phyloP scores from a whole-genome alignment of 75 land plant species.

The Picea sitchensis region DNA sequence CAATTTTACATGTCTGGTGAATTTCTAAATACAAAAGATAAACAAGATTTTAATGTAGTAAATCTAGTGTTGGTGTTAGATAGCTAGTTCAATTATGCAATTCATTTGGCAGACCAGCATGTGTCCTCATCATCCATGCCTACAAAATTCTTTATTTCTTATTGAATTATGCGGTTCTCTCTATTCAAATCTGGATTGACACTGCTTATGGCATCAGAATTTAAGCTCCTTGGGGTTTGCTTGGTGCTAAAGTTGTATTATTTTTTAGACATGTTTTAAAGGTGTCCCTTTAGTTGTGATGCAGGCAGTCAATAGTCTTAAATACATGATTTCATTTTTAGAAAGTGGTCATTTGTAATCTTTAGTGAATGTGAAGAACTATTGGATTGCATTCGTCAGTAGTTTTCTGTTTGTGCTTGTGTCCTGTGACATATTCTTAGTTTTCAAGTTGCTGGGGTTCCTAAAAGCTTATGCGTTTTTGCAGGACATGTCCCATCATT shows the following conservation, averaged over 20 bases:
- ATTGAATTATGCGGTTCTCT: no score
- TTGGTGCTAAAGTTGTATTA: not conserved
- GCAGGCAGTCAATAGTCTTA: not conserved
- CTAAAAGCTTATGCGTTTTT: slow-evolving; percentile 1
- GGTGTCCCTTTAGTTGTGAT: not conserved
- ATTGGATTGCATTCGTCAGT: no score
- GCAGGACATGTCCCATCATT: slow-evolving; percentile 88
- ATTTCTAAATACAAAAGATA: not conserved
- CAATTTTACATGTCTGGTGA: not conserved
- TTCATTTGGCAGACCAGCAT: not conserved
- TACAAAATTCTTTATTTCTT: not conserved
- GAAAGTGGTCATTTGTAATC: not conserved
- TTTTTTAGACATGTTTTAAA: not conserved
- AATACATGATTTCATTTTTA: not conserved
- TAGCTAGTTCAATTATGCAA: not conserved
- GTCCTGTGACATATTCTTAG: not conserved
- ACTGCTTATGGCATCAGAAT: not conserved
- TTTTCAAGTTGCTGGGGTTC: not conserved
- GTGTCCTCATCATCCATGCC: not conserved
- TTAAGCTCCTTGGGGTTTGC: not conserved
- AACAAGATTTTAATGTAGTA: not conserved
- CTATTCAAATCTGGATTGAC: no score
- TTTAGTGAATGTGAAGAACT: not conserved
- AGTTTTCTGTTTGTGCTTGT: no score
- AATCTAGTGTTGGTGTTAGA: not conserved